A percentile compares a stretch with the other conserved stretches of the same genome.
phyloP scores from a whole-genome alignment of 495 filamentous ascomycete genomes.

The Jackrogersella multiformis region DNA sequence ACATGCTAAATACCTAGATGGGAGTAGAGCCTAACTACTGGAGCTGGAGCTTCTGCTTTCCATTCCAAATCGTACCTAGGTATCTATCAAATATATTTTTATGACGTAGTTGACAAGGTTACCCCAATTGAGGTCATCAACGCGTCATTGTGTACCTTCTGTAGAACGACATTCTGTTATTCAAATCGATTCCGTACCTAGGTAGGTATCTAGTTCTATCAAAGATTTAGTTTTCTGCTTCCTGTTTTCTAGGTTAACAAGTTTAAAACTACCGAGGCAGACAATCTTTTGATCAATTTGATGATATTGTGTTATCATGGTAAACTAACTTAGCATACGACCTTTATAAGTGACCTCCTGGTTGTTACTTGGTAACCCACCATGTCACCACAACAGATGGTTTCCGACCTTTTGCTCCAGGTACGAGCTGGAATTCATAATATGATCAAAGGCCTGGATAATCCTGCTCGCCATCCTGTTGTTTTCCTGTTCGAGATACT shows the following conservation, averaged over 20 bases:
- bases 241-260: too few species aligned
- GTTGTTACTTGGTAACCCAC: not conserved
- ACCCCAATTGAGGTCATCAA: conserved; percentile 22
- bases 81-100: too few species aligned
- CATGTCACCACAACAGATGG: conserved; percentile 18
- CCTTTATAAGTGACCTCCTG: too few species aligned
- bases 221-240: not conserved
- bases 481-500: conserved; percentile 71
- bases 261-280: too few species aligned
- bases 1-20: conserved; percentile 38
- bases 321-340: too few species aligned
- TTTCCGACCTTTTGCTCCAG: not conserved
- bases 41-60: not conserved
- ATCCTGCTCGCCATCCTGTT: conserved; percentile 55
- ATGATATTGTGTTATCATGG: conserved; percentile 7
- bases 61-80: too few species aligned
- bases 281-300: not conserved
- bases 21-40: too few species aligned
- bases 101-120: conserved; percentile 36
- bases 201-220: not conserved
- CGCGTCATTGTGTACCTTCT: conserved; percentile 12
- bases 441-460: conserved; percentile 24
- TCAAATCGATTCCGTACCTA: conserved; percentile 14
- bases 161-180: not conserved
- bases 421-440: conserved; percentile 11